Conservation (phyloP, 345 rosid species). For the Raphanus raphanistrum region DNA sequence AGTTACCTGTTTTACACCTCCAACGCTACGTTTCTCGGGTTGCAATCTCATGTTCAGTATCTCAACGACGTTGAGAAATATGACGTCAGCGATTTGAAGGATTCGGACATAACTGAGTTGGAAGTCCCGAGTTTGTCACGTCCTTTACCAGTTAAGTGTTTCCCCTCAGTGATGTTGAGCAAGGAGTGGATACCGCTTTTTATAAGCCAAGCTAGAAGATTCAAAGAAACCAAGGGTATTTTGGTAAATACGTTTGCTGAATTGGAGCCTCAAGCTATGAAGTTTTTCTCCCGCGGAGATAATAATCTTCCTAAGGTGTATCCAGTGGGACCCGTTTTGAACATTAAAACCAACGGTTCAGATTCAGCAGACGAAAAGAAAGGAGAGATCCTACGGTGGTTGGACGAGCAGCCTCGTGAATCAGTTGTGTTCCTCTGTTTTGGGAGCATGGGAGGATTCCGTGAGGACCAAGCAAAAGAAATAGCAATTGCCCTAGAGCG, state of each 20-base stretch:
- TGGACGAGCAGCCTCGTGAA: conserved; percentile 46
- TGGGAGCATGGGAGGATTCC: conserved; percentile 63
- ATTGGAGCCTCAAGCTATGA: conserved; percentile 44
- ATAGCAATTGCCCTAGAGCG: conserved; percentile 50
- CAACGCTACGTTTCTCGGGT: conserved; percentile 43
- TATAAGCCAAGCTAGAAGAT: background rate
- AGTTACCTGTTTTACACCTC: conserved; percentile 51
- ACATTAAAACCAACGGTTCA: conserved; percentile 23
- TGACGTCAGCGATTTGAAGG: conserved; percentile 32
- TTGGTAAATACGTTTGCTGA: conserved; percentile 51
- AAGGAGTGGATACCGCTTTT: background rate
- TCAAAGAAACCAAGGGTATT: conserved; percentile 42
- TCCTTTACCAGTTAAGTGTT: conserved; percentile 42
- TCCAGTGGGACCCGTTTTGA: conserved; percentile 55
- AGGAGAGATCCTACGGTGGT: conserved; percentile 48
- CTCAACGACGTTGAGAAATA: conserved; percentile 26
- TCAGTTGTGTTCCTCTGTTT: conserved; percentile 69
- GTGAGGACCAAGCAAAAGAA: conserved; percentile 45
- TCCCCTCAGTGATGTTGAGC: conserved; percentile 26
- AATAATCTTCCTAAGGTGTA: conserved; percentile 39
- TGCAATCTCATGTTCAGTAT: conserved; percentile 24
- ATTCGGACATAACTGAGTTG: conserved; percentile 38
- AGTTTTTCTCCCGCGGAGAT: conserved; percentile 13
- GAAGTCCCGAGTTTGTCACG: conserved; percentile 38
- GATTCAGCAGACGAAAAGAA: background rate